Base-by-base conservation (phyloP, 495 filamentous ascomycete species). In the Bacidia gigantensis region DNA sequence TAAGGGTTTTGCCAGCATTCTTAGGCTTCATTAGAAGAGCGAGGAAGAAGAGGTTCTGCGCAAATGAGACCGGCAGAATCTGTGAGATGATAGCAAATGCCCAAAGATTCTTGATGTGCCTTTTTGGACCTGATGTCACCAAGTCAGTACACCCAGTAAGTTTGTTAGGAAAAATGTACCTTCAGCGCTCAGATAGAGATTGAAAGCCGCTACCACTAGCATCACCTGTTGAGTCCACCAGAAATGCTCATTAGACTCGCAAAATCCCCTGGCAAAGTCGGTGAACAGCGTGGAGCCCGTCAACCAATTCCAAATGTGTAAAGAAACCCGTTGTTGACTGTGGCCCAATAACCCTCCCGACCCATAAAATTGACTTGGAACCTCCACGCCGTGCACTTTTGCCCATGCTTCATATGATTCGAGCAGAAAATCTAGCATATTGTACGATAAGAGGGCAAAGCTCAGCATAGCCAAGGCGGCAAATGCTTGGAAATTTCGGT, bases 171-270 rank as follows among this genome's bases (percentile, higher is more conserved):
- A n/a, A 39, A 7, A 56, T 64, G 26, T 39, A 70, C 69, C 69
- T 59, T 79, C 74, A 32, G 80, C 61, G 0, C 76, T 76, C 11
- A 84, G 64, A 43, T 79, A 70, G 26, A 78, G 62, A 23, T 68
- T 76, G 69, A 76, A 81, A 1, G 74, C 70, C 20, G 74, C 64
- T 2, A 67, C 70, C 23, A 68, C 72, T 11, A 77, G 61, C 46
- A 81, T 76, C 20, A 80, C 72, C 64, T 84, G 80, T 29, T 78
- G 75, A n/a, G 75, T 75, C 78, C 81, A 86, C 74, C 79, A 81
- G 45, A 75, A 72, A 20, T 58, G 57, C 9, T 55, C 51, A 10
- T 56, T 50, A 0, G 35, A 58, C 46, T 62, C 53, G n/a, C 62
- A 58, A 11, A 69, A 63, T 12, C 56, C 61, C 54, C 60, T 59